Percentiles rank a stretch among this genome's conserved stretches.
phyloP scores from a whole-genome alignment of 441 rosid genomes.

The Eruca vesicaria region DNA sequence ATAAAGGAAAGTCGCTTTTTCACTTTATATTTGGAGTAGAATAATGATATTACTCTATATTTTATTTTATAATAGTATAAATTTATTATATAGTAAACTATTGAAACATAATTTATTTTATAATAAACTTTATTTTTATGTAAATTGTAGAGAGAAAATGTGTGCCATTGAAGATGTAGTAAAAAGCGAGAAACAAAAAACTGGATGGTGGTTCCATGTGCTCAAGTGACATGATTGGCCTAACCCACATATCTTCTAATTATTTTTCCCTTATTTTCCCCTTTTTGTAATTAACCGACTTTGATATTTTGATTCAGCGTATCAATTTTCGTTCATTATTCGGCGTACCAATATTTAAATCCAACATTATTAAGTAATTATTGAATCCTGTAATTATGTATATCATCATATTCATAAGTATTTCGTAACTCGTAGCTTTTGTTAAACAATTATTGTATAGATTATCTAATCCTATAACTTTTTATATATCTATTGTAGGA shows the following conservation, averaged over 20 bases:
- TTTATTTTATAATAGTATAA: no score
- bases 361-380: background rate
- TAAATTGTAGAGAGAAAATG: no score
- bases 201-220: constrained; percentile 31
- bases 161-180: no score
- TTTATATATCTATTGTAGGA: background rate
- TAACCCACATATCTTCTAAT: constrained; percentile 13
- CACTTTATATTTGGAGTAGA: no score
- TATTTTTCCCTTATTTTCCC: background rate
- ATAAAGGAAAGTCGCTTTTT: no score
- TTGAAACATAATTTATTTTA: no score
- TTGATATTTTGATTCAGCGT: constrained; percentile 21
- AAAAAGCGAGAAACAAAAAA: constrained; percentile 25
- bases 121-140: no score
- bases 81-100: no score
- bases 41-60: no score
- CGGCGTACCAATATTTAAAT: constrained; percentile 14
- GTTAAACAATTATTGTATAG: background rate
- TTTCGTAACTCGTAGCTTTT: background rate
- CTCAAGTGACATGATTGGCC: constrained; percentile 36
- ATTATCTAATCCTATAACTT: background rate
- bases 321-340: constrained; percentile 3
- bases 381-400: background rate
- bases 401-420: background rate
- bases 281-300: background rate